Percentiles rank a stretch among this genome's conserved stretches.
Conservation (phyloP, 1,284 basidiomycete species). For the Tylopilus sp. region DNA sequence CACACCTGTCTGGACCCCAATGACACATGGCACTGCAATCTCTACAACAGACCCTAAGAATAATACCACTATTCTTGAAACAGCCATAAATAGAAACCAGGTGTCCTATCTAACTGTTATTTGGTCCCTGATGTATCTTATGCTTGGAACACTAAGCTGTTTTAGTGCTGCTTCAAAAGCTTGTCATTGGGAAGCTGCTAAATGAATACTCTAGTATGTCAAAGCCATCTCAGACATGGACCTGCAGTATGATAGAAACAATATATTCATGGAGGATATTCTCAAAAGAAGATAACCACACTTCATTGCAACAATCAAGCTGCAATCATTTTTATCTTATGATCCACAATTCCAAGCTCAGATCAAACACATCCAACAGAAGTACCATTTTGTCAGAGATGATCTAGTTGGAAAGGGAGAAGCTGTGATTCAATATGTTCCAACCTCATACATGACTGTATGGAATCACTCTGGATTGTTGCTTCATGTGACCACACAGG, state of each 20-base stretch:
- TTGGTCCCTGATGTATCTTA: background rate
- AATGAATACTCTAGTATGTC: conserved; percentile 1
- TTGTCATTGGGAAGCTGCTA: conserved; percentile 7
- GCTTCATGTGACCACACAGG: too few relatives aligned
- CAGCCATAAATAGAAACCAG: background rate
- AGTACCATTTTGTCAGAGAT: background rate
- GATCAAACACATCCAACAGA: background rate
- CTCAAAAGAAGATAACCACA: too few relatives aligned
- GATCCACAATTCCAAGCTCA: background rate
- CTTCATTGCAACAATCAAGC: background rate
- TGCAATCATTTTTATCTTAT: background rate
- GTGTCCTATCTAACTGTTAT: background rate
- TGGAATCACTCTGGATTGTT: too few relatives aligned
- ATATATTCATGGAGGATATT: background rate
- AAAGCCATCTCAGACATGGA: background rate
- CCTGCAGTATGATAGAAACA: background rate
- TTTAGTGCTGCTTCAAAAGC: background rate
- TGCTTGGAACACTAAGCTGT: too few relatives aligned
- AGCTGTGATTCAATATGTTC: background rate
- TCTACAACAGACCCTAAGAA: too few relatives aligned
- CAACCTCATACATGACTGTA: background rate
- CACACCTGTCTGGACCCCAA: background rate
- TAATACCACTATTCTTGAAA: background rate
- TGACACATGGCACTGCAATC: background rate
- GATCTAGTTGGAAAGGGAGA: background rate